Evolutionary conservation across 2,329 filamentous ascomycete species (phyloP).

Genomic region (Curvularia sp.): DNA sequence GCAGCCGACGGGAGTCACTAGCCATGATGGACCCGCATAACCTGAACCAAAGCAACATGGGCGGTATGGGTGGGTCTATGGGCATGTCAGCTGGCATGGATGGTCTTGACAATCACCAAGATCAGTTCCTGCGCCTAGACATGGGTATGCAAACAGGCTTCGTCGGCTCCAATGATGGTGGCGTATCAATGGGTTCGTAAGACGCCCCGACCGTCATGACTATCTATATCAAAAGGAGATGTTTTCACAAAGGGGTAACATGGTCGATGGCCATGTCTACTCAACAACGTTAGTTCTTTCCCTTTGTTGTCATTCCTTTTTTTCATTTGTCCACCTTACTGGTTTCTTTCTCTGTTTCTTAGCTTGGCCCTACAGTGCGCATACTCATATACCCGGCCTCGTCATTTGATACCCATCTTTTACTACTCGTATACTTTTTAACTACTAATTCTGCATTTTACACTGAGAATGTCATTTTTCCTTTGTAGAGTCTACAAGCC

Average conservation of each 20-base stretch:
- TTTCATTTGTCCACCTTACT: conserved; percentile 15
- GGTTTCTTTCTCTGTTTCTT: conserved; percentile 3
- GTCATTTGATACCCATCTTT: conserved; percentile 14
- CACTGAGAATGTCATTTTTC: conserved; percentile 3
- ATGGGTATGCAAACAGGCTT: conserved; percentile 42
- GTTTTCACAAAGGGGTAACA: conserved; percentile 15
- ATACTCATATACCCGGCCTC: conserved; percentile 31
- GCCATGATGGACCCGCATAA: conserved; percentile 43
- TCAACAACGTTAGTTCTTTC: conserved; percentile 5
- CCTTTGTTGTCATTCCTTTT: background rate
- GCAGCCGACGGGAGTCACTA: conserved; percentile 41
- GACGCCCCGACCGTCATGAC: background rate
- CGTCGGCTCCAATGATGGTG: conserved; percentile 37
- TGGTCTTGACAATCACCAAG: conserved; percentile 42
- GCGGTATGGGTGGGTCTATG: conserved; percentile 22
- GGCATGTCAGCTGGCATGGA: conserved; percentile 44
- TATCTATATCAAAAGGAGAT: conserved; percentile 9
- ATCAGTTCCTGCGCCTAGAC: conserved; percentile 45
- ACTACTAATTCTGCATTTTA: conserved; percentile 5
- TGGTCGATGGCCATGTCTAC: conserved; percentile 11
- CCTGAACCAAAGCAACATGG: conserved; percentile 28
- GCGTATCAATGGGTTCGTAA: conserved; percentile 28
- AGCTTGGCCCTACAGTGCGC: conserved; percentile 19
- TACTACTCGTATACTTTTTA: conserved; percentile 7
- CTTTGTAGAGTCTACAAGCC: conserved; percentile 12